Percentiles rank a stretch among this genome's conserved stretches.
phyloP scores from a whole-genome alignment of 805 yeast genomes.

The Cyberlindnera xishuangbannaensis region DNA sequence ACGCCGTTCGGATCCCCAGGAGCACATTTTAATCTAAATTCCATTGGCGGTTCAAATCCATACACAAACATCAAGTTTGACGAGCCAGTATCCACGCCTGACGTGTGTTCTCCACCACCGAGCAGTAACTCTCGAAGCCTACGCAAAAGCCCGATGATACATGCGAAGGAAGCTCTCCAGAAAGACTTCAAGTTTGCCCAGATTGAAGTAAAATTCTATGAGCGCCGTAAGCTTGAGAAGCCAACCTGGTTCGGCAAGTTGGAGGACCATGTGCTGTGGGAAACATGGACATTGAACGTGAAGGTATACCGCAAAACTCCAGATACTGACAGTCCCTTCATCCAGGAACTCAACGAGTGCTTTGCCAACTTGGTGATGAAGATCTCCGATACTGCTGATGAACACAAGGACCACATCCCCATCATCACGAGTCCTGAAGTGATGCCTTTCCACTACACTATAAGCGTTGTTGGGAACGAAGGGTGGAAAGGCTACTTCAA shows the following conservation, averaged over 20 bases:
- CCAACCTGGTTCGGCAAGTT: constrained; percentile 48
- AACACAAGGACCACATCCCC: constrained; percentile 63
- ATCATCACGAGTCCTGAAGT: constrained; percentile 62
- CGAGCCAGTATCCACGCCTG: constrained; percentile 9
- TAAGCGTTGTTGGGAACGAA: constrained; percentile 27
- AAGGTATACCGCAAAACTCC: constrained; percentile 37
- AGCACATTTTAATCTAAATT: constrained; percentile 10
- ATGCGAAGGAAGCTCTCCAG: constrained; percentile 14
- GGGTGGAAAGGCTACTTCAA: constrained; percentile 33
- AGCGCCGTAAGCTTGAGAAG: constrained; percentile 37
- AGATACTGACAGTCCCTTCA: constrained; percentile 3
- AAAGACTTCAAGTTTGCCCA: constrained; percentile 27
- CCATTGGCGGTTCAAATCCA: constrained; percentile 10
- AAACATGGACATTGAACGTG: constrained; percentile 58
- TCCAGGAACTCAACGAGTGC: constrained; percentile 4
- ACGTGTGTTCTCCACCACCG: too few species aligned
- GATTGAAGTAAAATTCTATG: constrained; percentile 34
- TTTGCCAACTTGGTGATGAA: constrained; percentile 21
- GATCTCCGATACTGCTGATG: constrained; percentile 42
- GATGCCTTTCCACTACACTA: constrained; percentile 56
- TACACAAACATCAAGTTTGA: constrained; percentile 16
- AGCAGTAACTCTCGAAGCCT: too few species aligned
- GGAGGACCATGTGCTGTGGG: constrained; percentile 56
- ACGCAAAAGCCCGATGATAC: too few species aligned
- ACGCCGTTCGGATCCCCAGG: constrained; percentile 23